Base-by-base conservation (phyloP, 371 early-diverging fungal genomes). In the Choanephora cucurbitarum region DNA sequence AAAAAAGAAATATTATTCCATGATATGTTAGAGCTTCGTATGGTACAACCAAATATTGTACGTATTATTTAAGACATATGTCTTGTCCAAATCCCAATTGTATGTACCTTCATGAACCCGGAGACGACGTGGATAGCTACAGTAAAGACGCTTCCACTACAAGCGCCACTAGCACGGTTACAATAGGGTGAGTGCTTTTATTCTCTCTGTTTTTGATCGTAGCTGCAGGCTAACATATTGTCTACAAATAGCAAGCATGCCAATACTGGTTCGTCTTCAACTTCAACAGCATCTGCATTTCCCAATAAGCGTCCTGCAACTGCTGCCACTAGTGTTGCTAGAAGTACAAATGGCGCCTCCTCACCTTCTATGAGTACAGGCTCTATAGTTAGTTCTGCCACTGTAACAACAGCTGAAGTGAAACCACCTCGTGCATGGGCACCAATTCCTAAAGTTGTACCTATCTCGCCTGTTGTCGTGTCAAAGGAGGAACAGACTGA, bases 31-130 rank as follows among this genome's bases (percentile, higher is more conserved):
- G 91, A 44, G 94, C 93, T 8, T 88, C 91, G 0, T 89, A 86
- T 68, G 95, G 95, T 22, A 91, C 94, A 7, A 94, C 94, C 28
- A 92, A 93, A 67, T 94, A 94, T 67, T 94, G 95, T 60, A 83
- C 91, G 3, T 89, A 86, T 63, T 94, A 87, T 59, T 66, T 94
- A 49, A 82, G 88, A 31, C 84, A 83, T 55, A 88, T 87, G 62
- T 53, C 81, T 14, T 94, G 95, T 68, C 90, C 86, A 55, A 91
- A 90, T 55, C 82, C 87, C 1, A 82, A 80, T 18, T 94, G 95
- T 64, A 89, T 89, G 81, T 92, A 88, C 66, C 61, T 93, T 51
- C 95, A 94, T 66, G 93, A 93, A 64, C 87, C 87, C 14, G 92
- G 90, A 1, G 92, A 93, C 55, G 91, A 91, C 55, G 52, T 51